These are phyloP conservation scores for Aspergillus cavernicola DNA, from an alignment of 495 filamentous ascomycete genomes.

Conservation along the genomic window DNA sequence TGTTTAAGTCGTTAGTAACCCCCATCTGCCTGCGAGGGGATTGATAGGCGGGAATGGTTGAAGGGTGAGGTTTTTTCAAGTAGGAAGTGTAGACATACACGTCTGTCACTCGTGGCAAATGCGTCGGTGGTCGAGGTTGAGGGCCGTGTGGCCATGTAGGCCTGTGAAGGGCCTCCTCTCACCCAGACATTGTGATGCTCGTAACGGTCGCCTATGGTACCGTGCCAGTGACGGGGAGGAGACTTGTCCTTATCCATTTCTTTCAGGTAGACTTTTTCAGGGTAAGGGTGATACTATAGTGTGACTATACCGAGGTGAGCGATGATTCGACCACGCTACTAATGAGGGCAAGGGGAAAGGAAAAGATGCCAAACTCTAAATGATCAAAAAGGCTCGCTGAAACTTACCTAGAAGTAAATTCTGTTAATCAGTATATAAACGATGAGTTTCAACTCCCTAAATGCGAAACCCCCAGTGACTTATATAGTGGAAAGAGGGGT, in stretches of 20 bases:
- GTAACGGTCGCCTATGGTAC: constrained; percentile 34
- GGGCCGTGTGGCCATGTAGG: constrained; percentile 21
- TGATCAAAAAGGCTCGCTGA: neutral
- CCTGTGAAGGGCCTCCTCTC: constrained; percentile 31
- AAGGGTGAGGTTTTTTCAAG: no score
- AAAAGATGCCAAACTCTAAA: no score
- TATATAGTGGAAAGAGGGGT: constrained; percentile 14
- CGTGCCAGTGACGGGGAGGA: constrained; percentile 39
- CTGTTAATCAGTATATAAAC: neutral
- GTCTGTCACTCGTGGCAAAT: constrained; percentile 18
- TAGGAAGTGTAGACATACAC: constrained; percentile 15
- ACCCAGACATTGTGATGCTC: constrained; percentile 46
- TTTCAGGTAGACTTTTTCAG: neutral
- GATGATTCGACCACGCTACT: neutral
- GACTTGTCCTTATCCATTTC: constrained; percentile 29
- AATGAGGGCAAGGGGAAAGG: no score
- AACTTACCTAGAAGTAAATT: neutral
- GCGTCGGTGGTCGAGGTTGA: constrained; percentile 24
- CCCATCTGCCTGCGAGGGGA: no score
- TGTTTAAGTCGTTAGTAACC: no score
- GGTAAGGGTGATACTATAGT: neutral
- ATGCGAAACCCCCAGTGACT: neutral
- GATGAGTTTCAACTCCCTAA: neutral
- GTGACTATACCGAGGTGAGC: neutral
- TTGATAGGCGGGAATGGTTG: no score